Evolutionary conservation across 2,329 filamentous ascomycete genomes (phyloP).

Genomic region (Aphanoascus verrucosus): DNA sequence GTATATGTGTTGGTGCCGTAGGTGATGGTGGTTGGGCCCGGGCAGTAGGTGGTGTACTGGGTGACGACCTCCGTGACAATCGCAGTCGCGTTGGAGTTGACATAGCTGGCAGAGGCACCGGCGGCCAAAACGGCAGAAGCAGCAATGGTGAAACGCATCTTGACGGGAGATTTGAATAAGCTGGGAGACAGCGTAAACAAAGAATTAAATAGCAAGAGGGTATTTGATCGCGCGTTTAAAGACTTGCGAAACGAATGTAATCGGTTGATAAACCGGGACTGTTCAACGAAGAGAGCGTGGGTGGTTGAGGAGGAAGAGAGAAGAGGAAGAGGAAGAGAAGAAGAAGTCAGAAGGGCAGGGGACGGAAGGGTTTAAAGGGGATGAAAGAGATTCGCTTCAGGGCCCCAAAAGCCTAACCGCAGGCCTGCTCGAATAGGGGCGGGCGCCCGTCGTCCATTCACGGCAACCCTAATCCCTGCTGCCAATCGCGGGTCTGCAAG

Average conservation of each 20-base stretch:
- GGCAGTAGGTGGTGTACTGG: constrained; percentile 62
- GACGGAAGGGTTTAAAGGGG: constrained; percentile 1
- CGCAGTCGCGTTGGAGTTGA: constrained; percentile 22
- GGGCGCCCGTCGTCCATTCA: neutral
- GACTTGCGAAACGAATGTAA: constrained; percentile 29
- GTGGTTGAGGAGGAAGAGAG: constrained; percentile 10
- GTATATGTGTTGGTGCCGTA: constrained; percentile 58
- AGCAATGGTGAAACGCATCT: constrained; percentile 42
- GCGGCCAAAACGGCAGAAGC: constrained; percentile 32
- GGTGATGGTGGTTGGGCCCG: constrained; percentile 52
- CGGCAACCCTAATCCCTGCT: no score
- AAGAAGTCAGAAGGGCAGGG: neutral
- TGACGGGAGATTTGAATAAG: constrained; percentile 22
- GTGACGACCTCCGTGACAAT: constrained; percentile 38
- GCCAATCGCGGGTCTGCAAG: no score
- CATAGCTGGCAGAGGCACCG: constrained; percentile 26
- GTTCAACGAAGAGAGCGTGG: constrained; percentile 15
- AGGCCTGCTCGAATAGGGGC: neutral
- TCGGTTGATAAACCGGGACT: constrained; percentile 26
- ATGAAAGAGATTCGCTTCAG: neutral
- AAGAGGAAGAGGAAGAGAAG: constrained; percentile 15
- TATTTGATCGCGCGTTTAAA: neutral
- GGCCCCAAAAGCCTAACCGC: no score
- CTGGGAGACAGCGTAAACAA: neutral
- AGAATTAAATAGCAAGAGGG: neutral